These are phyloP conservation scores for Saccharomycopsis amapae DNA, from an alignment of 805 yeast species.

Conservation along the genomic window DNA sequence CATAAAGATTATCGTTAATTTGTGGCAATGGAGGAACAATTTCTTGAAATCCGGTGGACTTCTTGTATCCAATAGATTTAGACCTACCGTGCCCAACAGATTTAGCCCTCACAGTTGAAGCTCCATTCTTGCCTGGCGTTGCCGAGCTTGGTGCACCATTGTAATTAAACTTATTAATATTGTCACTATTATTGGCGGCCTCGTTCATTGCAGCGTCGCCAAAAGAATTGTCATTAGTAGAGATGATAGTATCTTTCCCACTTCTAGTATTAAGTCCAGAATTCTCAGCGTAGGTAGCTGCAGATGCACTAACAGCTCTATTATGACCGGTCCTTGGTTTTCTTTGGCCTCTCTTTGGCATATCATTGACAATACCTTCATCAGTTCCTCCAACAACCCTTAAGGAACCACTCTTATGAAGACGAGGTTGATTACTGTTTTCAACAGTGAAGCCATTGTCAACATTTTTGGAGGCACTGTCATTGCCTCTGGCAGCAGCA, in stretches of 20 bases:
- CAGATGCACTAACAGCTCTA: conserved; percentile 22
- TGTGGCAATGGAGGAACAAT: conserved; percentile 28
- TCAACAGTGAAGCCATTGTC: neutral
- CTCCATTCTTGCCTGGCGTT: conserved; percentile 14
- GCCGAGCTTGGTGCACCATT: neutral
- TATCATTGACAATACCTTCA: neutral
- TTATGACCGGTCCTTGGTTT: conserved; percentile 16
- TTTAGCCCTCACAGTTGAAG: conserved; percentile 82
- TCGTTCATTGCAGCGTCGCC: conserved; percentile 19
- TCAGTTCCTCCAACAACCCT: conserved; percentile 5
- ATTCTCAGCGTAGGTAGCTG: conserved; percentile 17
- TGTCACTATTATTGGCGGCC: conserved; percentile 7
- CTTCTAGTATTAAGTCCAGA: neutral
- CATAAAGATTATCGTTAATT: conserved; percentile 36
- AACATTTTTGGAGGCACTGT: neutral
- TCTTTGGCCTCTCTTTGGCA: conserved; percentile 14
- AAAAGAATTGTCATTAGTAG: conserved; percentile 6
- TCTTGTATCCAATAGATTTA: conserved; percentile 38
- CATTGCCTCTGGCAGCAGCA: neutral
- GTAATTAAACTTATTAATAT: conserved; percentile 3
- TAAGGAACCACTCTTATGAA: conserved; percentile 18
- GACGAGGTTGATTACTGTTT: neutral
- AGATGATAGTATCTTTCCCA: conserved; percentile 1
- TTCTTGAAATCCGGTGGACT: conserved; percentile 8
- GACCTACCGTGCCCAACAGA: conserved; percentile 77